phyloP scores from a whole-genome alignment of 2,329 filamentous ascomycete species.

The Rhynchosporium secalis region DNA sequence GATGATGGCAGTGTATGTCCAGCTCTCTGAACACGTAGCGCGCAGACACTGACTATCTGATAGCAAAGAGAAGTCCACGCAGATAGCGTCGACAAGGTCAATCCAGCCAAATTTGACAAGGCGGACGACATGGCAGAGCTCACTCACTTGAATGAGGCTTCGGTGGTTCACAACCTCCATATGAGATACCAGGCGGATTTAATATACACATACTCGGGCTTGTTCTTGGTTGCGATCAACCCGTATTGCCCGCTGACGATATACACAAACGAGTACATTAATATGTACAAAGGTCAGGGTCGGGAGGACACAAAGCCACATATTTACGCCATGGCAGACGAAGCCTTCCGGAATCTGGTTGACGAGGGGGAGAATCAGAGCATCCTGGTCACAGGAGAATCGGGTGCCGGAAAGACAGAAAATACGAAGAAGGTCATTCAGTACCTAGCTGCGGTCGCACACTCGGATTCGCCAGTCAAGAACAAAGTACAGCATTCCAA shows the following conservation, averaged over 20 bases:
- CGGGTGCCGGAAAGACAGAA: conserved; percentile 95
- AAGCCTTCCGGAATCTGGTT: conserved; percentile 92
- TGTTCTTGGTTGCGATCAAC: conserved; percentile 96
- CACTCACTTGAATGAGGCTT: conserved; percentile 96
- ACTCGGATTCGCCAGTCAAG: conserved; percentile 71
- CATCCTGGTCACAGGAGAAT: conserved; percentile 96
- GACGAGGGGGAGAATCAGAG: conserved; percentile 96
- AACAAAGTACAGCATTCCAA: conserved; percentile 70
- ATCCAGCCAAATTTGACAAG: conserved; percentile 99
- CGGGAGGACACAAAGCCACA: conserved; percentile 95
- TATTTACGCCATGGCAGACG: conserved; percentile 96
- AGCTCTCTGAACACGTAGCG: not conserved
- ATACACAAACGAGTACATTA: conserved; percentile 94
- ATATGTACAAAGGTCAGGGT: conserved; percentile 92
- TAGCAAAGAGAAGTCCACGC: conserved; percentile 84
- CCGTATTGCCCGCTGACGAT: conserved; percentile 94
- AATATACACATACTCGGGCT: conserved; percentile 96
- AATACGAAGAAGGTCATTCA: conserved; percentile 99
- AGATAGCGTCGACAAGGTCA: conserved; percentile 96
- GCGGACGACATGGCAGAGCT: conserved; percentile 99
- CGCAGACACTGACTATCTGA: conserved; percentile 23
- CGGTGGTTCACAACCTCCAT: conserved; percentile 94
- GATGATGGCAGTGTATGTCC: conserved; percentile 81
- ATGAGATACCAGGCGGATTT: conserved; percentile 93
- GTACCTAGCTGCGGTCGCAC: conserved; percentile 92